These are phyloP conservation scores for Blastocystis sp. DNA, from an alignment of 352 stramenopile genomes.

Conservation along the genomic window DNA sequence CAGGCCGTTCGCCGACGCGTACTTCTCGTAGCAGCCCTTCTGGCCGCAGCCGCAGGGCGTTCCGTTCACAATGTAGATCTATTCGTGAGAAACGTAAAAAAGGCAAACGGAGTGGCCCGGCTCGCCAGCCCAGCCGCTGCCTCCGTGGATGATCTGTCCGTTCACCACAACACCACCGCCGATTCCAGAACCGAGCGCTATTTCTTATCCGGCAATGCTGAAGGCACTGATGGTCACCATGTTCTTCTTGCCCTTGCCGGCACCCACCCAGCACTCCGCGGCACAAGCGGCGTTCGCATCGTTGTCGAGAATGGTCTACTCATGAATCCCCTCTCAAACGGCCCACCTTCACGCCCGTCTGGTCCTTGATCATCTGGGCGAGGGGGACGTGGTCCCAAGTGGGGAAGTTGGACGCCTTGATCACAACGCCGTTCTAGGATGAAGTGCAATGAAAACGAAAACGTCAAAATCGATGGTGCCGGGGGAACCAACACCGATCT, in stretches of 20 bases:
- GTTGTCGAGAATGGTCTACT: slow-evolving; percentile 36
- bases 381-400: slow-evolving; percentile 61
- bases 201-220: not conserved
- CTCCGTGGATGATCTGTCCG: slow-evolving; percentile 46
- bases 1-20: slow-evolving; percentile 30
- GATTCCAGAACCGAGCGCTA: slow-evolving; percentile 53
- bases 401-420: slow-evolving; percentile 61
- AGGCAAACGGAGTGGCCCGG: slow-evolving; percentile 21
- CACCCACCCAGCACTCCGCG: slow-evolving; percentile 48
- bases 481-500: slow-evolving; percentile 56
- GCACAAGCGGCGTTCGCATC: slow-evolving; percentile 46
- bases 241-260: slow-evolving; percentile 28
- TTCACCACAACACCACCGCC: slow-evolving; percentile 42
- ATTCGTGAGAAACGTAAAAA: not conserved
- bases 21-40: slow-evolving; percentile 60
- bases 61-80: slow-evolving; percentile 58
- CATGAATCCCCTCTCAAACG: not conserved
- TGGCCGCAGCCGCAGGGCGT: slow-evolving; percentile 50
- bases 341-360: not conserved
- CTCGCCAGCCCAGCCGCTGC: slow-evolving; percentile 51
- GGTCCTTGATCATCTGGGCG: slow-evolving; percentile 38
- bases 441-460: not conserved
- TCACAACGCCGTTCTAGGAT: slow-evolving; percentile 54
- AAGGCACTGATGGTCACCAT: slow-evolving; percentile 41
- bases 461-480: slow-evolving; percentile 60